Base-by-base conservation (phyloP, 805 yeast species). In the Isabelozyma rhagii region DNA sequence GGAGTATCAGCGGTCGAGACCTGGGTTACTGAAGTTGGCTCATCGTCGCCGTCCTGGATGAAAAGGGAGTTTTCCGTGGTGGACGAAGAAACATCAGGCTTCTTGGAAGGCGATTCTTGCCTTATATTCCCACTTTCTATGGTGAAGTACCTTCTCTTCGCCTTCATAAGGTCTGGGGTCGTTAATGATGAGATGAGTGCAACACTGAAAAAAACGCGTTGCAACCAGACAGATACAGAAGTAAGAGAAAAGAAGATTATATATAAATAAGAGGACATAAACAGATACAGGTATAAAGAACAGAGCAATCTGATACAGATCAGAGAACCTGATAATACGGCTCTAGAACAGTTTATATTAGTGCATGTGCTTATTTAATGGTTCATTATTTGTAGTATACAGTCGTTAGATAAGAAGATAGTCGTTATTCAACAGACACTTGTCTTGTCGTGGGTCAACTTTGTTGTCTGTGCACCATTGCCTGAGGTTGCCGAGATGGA, bases 401-500 rank as follows among this genome's bases (percentile, higher is more conserved):
- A 21, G 36, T 31, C 36, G 36, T 31, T 13, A 31, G 36, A 67
- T 46, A 34, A 70, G 50, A 34, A 72, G 49, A 51, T 59, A 62
- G 29, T 65, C 65, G n/a, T 59, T 57, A 45, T 68, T 63, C n/a
- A 73, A 49, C 63, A 66, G 60, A 39, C 56, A 41, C 21, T 52
- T 49, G n/a, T 67, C 62, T 45, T 63, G 62, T 10, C 45, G 25
- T 2, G 67, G 59, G 49, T 64, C 62, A 5, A 72, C 46, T 5
- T 54, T 51, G 29, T 66, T 58, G 2, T 48, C 41, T 15, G 41
- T 41, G 52, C 76, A 72, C 74, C 75, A 74, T 11, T 46, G 31
- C 9, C 49, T 47, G 2, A 69, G 52, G 43, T 60, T 64, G 3
- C 56, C 64, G 36, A 61, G 36, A n/a, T 55, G 47, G 6, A 68